Evolutionary conservation across 495 filamentous ascomycete genomes (phyloP), one percentile per base, ranked within the genome.

Genomic region (Penicillium coprophilum): DNA sequence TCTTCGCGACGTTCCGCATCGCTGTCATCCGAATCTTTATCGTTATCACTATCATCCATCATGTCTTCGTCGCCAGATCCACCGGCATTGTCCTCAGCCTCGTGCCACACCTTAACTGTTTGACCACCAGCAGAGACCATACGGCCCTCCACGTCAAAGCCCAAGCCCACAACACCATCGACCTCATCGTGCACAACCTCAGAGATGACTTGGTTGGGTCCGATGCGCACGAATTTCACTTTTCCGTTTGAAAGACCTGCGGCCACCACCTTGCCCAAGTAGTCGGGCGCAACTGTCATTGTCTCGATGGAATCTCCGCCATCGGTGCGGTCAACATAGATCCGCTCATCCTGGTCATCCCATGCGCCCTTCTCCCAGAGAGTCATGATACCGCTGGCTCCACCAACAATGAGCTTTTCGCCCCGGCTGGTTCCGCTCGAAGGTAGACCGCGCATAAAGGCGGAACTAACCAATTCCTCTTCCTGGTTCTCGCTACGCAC

Each of bases 321-420:
- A 17, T 74, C 81, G 8, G 62, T 71, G 19, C 77, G 71, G 50
- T 86, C 80, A 9, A 96, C 80, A 46, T 87, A 82, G 56, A 97
- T 85, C 5, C 91, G 82, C 68, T 96, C 91, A 58, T 94, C 89
- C 68, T 96, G 91, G 71, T 96, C 92, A 62, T 96, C 92, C 92
- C 94, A 97, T 1, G 85, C 81, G 1, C 92, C 94, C 60, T 84
- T 87, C 64, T 97, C 92, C 94, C 94, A 98, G 2, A 97, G 76
- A 10, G 92, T 95, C 58, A 97, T 62, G 6, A 96, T 82, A 15
- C 94, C 94, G 9, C 80, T 83, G 11, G 85, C 84, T 13, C 86
- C 88, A 30, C 94, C 94, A 2, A 96, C 85, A 1, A 92, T 70
- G 2, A 96, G 76, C 62, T 96, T 90, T 61, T 88, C 81, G 3